Evolutionary conservation across 2,329 filamentous ascomycete species (phyloP).

Genomic region (Colletotrichum sp.): DNA sequence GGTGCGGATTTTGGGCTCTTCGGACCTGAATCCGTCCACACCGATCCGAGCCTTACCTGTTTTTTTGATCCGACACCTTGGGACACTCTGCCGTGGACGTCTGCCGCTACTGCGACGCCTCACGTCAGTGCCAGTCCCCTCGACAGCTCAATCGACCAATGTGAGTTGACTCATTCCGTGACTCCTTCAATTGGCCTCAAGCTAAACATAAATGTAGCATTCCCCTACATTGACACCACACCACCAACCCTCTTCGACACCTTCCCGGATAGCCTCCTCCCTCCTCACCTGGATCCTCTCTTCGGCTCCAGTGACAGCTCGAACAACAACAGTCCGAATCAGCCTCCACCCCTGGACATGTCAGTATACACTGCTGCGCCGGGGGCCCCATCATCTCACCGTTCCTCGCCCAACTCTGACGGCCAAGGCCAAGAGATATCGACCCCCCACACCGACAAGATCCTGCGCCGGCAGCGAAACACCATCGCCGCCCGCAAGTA

Average conservation of each 20-base stretch:
- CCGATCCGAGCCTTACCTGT: conserved; percentile 9
- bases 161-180: neutral
- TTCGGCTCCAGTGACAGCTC: conserved; percentile 9
- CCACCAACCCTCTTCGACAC: conserved; percentile 17
- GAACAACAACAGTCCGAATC: conserved; percentile 16
- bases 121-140: conserved; percentile 15
- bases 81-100: conserved; percentile 15
- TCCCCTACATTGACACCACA: conserved; percentile 11
- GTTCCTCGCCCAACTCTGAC: conserved; percentile 6
- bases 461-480: conserved; percentile 68
- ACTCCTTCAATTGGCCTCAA: neutral
- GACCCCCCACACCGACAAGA: conserved; percentile 25
- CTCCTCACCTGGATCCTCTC: neutral
- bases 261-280: conserved; percentile 1
- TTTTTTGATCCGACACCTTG: conserved; percentile 10
- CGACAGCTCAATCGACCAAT: conserved; percentile 8
- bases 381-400: neutral
- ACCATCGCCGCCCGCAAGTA: conserved; percentile 76
- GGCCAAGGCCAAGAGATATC: neutral
- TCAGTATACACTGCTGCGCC: neutral
- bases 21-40: conserved; percentile 5
- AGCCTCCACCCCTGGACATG: conserved; percentile 12
- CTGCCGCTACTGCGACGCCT: conserved; percentile 1
- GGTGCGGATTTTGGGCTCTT: conserved; percentile 13
- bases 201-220: conserved; percentile 1